phyloP scores from a whole-genome alignment of 2,329 filamentous ascomycete genomes.

The Fusarium dimerum region DNA sequence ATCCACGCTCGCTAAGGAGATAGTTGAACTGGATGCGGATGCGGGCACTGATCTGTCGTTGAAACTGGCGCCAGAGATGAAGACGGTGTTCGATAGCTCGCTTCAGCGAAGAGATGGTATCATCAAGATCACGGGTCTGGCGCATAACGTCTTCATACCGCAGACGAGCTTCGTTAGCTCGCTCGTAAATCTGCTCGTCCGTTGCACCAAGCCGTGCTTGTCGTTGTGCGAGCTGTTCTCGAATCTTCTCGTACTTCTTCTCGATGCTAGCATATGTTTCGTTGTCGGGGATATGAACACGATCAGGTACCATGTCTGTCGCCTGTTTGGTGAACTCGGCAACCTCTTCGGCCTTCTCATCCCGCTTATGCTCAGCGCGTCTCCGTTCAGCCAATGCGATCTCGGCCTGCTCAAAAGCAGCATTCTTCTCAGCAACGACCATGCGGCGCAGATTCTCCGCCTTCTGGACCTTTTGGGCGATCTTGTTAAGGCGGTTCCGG shows the following conservation, averaged over 20 bases:
- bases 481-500: slow-evolving; percentile 54
- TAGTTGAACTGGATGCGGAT: slow-evolving; percentile 86
- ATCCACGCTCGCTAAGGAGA: slow-evolving; percentile 84
- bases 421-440: slow-evolving; percentile 63
- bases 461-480: slow-evolving; percentile 52
- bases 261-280: slow-evolving; percentile 62
- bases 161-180: slow-evolving; percentile 41
- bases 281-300: slow-evolving; percentile 63
- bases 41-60: slow-evolving; percentile 80
- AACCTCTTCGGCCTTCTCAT: slow-evolving; percentile 50
- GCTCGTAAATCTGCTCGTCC: slow-evolving; percentile 63
- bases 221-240: slow-evolving; percentile 58
- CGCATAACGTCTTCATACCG: slow-evolving; percentile 46
- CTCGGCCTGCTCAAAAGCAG: slow-evolving; percentile 53
- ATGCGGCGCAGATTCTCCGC: slow-evolving; percentile 51
- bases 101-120: slow-evolving; percentile 49
- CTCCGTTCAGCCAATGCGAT: slow-evolving; percentile 47
- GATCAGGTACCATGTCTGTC: slow-evolving; percentile 48
- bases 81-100: slow-evolving; percentile 68
- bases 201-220: slow-evolving; percentile 61
- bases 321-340: slow-evolving; percentile 58
- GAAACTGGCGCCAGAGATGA: slow-evolving; percentile 77
- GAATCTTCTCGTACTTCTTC: slow-evolving; percentile 55
- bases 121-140: slow-evolving; percentile 41
- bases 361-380: slow-evolving; percentile 47